A percentile compares a stretch with the other conserved stretches of the same genome.
phyloP scores from a whole-genome alignment of 1,139 yeast genomes.

The Zygotorulaspora mrakii region DNA sequence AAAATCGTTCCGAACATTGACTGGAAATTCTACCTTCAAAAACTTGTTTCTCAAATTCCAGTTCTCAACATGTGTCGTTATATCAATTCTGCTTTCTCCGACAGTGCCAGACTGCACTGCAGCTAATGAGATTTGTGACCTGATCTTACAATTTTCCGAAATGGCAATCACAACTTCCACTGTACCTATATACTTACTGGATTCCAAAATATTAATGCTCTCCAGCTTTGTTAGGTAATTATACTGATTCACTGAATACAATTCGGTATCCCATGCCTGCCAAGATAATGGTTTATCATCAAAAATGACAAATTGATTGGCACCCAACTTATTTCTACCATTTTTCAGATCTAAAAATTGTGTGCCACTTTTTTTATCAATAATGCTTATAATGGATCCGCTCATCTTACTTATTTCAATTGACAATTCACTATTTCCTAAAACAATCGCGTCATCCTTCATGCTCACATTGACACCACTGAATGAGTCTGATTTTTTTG shows the following conservation, averaged over 20 bases:
- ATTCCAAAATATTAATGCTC: constrained; percentile 49
- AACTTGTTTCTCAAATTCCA: constrained; percentile 91
- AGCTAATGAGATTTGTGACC: constrained; percentile 67
- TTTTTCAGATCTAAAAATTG: constrained; percentile 62
- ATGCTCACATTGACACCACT: constrained; percentile 6
- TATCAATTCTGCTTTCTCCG: constrained; percentile 43
- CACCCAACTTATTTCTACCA: constrained; percentile 52
- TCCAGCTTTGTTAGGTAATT: constrained; percentile 45
- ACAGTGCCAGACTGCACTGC: constrained; percentile 43
- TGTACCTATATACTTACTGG: constrained; percentile 59
- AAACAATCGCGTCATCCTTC: constrained; percentile 22
- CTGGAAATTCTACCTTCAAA: constrained; percentile 92
- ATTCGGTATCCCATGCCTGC: constrained; percentile 98
- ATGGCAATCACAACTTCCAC: constrained; percentile 46
- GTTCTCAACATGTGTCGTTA: constrained; percentile 57
- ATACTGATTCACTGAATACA: constrained; percentile 71
- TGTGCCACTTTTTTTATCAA: constrained; percentile 56
- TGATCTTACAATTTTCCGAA: constrained; percentile 48
- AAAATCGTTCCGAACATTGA: constrained; percentile 65
- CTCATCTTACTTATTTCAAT: constrained; percentile 51
- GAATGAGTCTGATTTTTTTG: not conserved
- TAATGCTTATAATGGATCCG: constrained; percentile 67
- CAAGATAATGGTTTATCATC: constrained; percentile 86
- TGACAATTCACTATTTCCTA: constrained; percentile 58
- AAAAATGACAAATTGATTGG: constrained; percentile 73